Evolutionary conservation across 2,329 filamentous ascomycete species (phyloP).

Genomic region (Hyphodiscus sp.): DNA sequence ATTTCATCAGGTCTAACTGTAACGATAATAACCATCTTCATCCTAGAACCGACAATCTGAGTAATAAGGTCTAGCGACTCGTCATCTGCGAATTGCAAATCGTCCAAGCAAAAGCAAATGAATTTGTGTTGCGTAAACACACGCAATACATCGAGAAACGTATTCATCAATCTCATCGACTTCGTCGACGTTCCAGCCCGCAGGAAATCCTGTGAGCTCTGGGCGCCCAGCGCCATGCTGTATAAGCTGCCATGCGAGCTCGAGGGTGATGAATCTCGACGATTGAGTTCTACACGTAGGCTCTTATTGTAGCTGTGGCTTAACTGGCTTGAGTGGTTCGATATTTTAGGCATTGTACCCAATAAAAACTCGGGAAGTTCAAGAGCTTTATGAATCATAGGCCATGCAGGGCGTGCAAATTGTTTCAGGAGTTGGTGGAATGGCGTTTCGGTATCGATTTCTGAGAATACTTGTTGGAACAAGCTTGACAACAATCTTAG

Average conservation of each 20-base stretch:
- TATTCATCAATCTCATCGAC: constrained; percentile 74
- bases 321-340: constrained; percentile 13
- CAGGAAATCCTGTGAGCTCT: constrained; percentile 54
- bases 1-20: constrained; percentile 67
- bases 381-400: constrained; percentile 53
- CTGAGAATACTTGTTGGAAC: constrained; percentile 62
- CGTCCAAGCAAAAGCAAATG: constrained; percentile 83
- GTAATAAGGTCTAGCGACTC: constrained; percentile 80
- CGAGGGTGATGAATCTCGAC: constrained; percentile 25
- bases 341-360: constrained; percentile 28
- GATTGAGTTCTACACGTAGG: constrained; percentile 19
- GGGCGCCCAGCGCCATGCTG: constrained; percentile 33
- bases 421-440: constrained; percentile 57
- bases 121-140: constrained; percentile 78
- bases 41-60: constrained; percentile 69
- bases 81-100: constrained; percentile 83
- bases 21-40: constrained; percentile 69
- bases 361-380: constrained; percentile 65
- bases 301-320: constrained; percentile 27
- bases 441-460: constrained; percentile 56
- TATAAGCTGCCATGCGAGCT: constrained; percentile 22
- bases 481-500: constrained; percentile 59
- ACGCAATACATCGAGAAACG: constrained; percentile 77
- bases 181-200: constrained; percentile 53
- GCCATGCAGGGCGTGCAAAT: constrained; percentile 58